Conservation (phyloP, 768 basidiomycete species). For the Chalciporus pseudorubinellus region DNA sequence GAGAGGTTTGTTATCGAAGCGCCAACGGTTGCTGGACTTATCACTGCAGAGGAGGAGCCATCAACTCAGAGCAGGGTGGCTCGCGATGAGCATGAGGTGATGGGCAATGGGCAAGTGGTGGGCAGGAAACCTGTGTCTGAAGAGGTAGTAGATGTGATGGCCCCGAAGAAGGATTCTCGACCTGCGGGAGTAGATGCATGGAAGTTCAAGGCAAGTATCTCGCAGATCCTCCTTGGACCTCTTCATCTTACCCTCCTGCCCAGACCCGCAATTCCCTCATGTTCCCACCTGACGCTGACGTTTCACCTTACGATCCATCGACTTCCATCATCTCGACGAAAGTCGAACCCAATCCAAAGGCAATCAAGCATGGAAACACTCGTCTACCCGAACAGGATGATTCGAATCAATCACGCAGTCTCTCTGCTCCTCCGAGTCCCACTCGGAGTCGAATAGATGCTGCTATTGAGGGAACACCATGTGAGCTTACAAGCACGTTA, state of each 20-base stretch:
- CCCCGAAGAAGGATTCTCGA: slow-evolving; percentile 71
- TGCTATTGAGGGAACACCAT: slow-evolving; percentile 90
- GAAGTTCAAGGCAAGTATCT: slow-evolving; percentile 66
- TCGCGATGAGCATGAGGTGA: slow-evolving; percentile 27
- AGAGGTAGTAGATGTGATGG: slow-evolving; percentile 67
- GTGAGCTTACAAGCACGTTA: slow-evolving; percentile 45
- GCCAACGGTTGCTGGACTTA: slow-evolving; percentile 53
- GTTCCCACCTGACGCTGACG: slow-evolving; percentile 92
- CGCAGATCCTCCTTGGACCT: neutral
- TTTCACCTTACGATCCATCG: slow-evolving; percentile 65
- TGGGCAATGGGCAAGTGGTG: slow-evolving; percentile 22
- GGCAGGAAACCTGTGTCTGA: slow-evolving; percentile 28
- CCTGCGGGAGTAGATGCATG: slow-evolving; percentile 74
- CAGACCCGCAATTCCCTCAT: slow-evolving; percentile 93
- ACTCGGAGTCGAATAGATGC: slow-evolving; percentile 88
- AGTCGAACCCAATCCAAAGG: slow-evolving; percentile 47
- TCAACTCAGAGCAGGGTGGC: slow-evolving; percentile 1
- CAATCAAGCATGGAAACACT: slow-evolving; percentile 79
- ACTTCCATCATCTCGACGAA: slow-evolving; percentile 29
- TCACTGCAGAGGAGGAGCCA: slow-evolving; percentile 36
- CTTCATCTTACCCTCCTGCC: neutral
- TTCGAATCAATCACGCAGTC: slow-evolving; percentile 36
- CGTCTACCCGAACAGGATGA: slow-evolving; percentile 74
- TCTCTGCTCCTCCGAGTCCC: slow-evolving; percentile 78
- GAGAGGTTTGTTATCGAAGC: slow-evolving; percentile 66